Conservation (phyloP, 345 rosid species). For the Citrus maxima region DNA sequence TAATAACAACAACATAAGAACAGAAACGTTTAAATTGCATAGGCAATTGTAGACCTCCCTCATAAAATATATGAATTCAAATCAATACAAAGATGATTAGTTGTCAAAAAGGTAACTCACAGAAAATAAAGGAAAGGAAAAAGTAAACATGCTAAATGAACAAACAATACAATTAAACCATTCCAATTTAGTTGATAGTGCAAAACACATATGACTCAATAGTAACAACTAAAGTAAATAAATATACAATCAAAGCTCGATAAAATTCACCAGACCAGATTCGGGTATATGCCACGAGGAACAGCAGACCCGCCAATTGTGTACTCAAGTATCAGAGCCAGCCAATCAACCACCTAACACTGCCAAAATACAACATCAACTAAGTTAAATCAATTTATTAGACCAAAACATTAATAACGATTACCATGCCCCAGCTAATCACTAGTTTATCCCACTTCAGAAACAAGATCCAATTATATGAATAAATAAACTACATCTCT, state of each 20-base stretch:
- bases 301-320: constrained; percentile 75
- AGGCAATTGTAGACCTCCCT: neutral
- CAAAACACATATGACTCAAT: neutral
- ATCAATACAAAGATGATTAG: neutral
- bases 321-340: constrained; percentile 91
- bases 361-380: constrained; percentile 12
- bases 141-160: neutral
- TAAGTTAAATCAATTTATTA: neutral
- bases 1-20: constrained; percentile 7
- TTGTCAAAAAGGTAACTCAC: no score
- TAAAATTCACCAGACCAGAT: constrained; percentile 43
- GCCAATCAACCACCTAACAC: constrained; percentile 94
- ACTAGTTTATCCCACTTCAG: neutral
- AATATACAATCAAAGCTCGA: neutral
- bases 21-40: neutral
- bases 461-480: neutral
- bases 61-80: neutral
- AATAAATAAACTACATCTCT: neutral
- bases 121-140: neutral
- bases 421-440: neutral
- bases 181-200: neutral
- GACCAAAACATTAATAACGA: neutral
- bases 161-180: neutral
- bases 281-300: constrained; percentile 85
- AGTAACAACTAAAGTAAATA: neutral